phyloP scores from a whole-genome alignment of 495 filamentous ascomycete species.

The Aspergillus campestris region DNA sequence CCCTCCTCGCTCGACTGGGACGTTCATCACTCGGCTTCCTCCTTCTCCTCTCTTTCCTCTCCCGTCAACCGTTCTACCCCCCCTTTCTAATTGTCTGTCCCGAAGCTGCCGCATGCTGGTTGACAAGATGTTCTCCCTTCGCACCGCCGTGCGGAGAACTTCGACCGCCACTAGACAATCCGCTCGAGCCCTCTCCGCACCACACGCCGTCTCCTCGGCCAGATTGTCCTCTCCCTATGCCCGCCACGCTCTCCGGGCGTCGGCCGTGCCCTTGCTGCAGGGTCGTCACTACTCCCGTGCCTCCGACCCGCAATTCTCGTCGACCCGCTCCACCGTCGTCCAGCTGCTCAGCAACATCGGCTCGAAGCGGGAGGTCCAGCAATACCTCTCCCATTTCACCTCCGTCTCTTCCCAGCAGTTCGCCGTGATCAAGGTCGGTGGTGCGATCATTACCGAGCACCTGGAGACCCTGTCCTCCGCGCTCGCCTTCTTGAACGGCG shows the following conservation, averaged over 20 bases:
- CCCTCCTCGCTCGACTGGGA: background rate
- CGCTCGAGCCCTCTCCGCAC: constrained; percentile 41
- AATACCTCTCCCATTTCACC: constrained; percentile 96
- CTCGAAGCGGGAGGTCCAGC: constrained; percentile 94
- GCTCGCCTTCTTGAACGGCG: constrained; percentile 87
- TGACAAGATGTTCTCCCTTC: constrained; percentile 42
- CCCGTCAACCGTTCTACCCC: background rate
- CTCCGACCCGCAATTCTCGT: constrained; percentile 39
- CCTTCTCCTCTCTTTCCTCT: constrained; percentile 12
- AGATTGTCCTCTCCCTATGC: constrained; percentile 20
- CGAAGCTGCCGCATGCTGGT: constrained; percentile 44
- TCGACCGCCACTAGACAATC: constrained; percentile 26
- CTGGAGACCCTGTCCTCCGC: constrained; percentile 80
- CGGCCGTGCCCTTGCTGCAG: constrained; percentile 23
- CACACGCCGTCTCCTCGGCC: constrained; percentile 26
- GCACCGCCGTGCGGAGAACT: constrained; percentile 45
- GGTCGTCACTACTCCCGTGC: constrained; percentile 40
- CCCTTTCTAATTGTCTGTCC: background rate
- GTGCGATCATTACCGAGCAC: constrained; percentile 94
- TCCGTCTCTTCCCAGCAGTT: constrained; percentile 97
- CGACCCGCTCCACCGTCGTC: constrained; percentile 81
- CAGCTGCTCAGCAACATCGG: constrained; percentile 94
- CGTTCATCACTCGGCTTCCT: background rate
- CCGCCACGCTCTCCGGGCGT: constrained; percentile 18
- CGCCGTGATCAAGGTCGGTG: constrained; percentile 97